A percentile compares a stretch with the other conserved stretches of the same genome.
These are phyloP conservation scores for Penicillium manginii DNA, from an alignment of 495 filamentous ascomycete species.

Conservation along the genomic window DNA sequence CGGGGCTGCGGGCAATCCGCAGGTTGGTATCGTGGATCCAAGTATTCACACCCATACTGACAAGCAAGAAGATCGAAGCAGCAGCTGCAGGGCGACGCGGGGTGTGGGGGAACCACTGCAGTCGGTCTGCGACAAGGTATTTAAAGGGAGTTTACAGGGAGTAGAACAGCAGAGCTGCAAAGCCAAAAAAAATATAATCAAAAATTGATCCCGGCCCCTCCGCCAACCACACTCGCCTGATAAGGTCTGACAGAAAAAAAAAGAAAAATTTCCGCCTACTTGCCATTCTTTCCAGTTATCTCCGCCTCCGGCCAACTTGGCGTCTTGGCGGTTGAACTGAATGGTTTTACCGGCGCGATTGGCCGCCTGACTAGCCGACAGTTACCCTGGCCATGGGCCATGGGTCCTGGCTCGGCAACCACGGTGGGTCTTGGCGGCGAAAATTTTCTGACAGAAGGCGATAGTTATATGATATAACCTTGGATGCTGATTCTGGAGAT, in stretches of 20 bases:
- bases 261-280: constrained; percentile 17
- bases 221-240: constrained; percentile 27
- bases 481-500: too few species aligned
- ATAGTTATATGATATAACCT: too few species aligned
- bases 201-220: constrained; percentile 16
- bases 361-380: constrained; percentile 22
- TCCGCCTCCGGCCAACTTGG: constrained; percentile 25
- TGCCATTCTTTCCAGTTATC: constrained; percentile 8
- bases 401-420: constrained; percentile 20
- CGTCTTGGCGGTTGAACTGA: constrained; percentile 23
- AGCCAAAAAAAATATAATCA: constrained; percentile 6
- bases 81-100: constrained; percentile 6
- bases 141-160: constrained; percentile 13
- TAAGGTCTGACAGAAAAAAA: constrained; percentile 24
- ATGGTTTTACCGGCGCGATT: constrained; percentile 9
- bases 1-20: constrained; percentile 57
- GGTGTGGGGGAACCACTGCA: constrained; percentile 15
- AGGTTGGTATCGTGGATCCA: constrained; percentile 58
- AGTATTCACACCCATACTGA: constrained; percentile 39
- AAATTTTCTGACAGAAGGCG: constrained; percentile 1
- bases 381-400: not conserved
- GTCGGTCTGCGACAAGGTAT: constrained; percentile 11
- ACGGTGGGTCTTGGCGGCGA: constrained; percentile 14
- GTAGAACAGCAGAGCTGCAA: constrained; percentile 3
- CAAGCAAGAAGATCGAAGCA: not conserved